These are phyloP conservation scores for Phytopythium cucurbitacearum DNA, from an alignment of 352 stramenopile genomes.

Conservation along the genomic window DNA sequence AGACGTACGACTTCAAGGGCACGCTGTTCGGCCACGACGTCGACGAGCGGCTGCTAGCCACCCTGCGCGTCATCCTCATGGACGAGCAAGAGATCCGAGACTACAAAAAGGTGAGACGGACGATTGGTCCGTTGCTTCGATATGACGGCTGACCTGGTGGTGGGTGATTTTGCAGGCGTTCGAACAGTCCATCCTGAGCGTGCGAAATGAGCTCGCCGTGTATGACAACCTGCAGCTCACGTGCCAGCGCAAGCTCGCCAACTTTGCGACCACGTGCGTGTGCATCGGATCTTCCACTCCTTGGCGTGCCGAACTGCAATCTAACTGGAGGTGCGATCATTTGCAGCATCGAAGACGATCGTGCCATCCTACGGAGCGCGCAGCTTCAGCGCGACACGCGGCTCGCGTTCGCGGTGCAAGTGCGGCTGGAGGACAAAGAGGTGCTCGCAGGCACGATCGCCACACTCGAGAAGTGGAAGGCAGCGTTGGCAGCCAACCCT, in stretches of 20 bases:
- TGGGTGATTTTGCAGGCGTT: conserved; percentile 24
- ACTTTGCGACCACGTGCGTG: conserved; percentile 46
- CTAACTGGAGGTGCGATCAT: neutral
- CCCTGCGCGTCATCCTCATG: conserved; percentile 53
- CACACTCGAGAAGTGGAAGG: conserved; percentile 41
- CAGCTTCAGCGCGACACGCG: conserved; percentile 16
- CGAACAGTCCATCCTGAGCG: conserved; percentile 29
- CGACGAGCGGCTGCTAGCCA: conserved; percentile 56
- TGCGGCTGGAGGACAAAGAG: conserved; percentile 51
- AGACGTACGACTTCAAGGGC: conserved; percentile 72
- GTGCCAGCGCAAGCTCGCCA: conserved; percentile 36
- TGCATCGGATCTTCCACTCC: neutral
- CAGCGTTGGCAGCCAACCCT: conserved; percentile 14
- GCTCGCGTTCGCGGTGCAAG: conserved; percentile 30
- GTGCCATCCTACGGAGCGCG: conserved; percentile 19
- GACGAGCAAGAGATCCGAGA: conserved; percentile 42
- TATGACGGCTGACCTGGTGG: neutral
- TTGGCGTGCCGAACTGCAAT: neutral
- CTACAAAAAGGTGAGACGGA: conserved; percentile 35
- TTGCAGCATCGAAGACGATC: conserved; percentile 41
- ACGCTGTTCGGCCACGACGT: conserved; percentile 49
- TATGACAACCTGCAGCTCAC: conserved; percentile 43
- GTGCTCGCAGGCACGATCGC: conserved; percentile 27
- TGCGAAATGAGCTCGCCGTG: conserved; percentile 50
- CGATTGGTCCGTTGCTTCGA: neutral